Evolutionary conservation across 768 basidiomycete genomes (phyloP), one percentile per base, ranked within the genome.

Genomic region (Pleurotus tuber-regium): DNA sequence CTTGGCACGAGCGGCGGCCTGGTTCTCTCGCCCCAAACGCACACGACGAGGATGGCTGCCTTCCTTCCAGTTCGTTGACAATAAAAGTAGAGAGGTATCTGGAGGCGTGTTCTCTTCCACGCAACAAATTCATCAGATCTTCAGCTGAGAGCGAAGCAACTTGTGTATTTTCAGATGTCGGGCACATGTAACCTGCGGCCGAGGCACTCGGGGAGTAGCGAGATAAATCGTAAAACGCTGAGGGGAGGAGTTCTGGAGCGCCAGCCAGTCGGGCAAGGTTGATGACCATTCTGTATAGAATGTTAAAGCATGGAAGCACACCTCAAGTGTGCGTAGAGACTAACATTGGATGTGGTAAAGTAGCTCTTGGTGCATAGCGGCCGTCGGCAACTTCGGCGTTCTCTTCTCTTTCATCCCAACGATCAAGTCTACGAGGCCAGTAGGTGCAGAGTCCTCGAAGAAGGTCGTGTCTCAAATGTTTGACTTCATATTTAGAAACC

Each of bases 181-280:
- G 59, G 55, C 65, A 73, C 50, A 66, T 71, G 62, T 76, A 71
- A 4, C 84, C 86, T 4, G 71, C 64, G 24, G 78, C 78, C 28
- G 81, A 79, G 43, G 81, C 79, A 59, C 82, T 87, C 1, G 85
- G 81, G 25, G 78, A 68, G 58, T 70, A 80, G 33, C 89, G 84
- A 18, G 84, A 89, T 35, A 91, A 77, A 63, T 90, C 89, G 64
- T 91, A 91, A 67, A 88, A 87, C 4, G 87, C 87, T 24, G 88
- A 77, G 4, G 87, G 86, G 2, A 89, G 71, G 28, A 90, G 77
- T 57, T 82, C 77, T 0, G 69, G 70, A 0, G 81, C 74, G 35
- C 78, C 66, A 23, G 77, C 75, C 50, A 78, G 76, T 52, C 80
- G 75, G 18, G 85, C 86, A 3, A 89, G 67, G 42, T 83, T 83